Percentiles rank a stretch among this genome's conserved stretches.
phyloP scores from a whole-genome alignment of 148 eudicot species.

The Vaccinium darrowii region DNA sequence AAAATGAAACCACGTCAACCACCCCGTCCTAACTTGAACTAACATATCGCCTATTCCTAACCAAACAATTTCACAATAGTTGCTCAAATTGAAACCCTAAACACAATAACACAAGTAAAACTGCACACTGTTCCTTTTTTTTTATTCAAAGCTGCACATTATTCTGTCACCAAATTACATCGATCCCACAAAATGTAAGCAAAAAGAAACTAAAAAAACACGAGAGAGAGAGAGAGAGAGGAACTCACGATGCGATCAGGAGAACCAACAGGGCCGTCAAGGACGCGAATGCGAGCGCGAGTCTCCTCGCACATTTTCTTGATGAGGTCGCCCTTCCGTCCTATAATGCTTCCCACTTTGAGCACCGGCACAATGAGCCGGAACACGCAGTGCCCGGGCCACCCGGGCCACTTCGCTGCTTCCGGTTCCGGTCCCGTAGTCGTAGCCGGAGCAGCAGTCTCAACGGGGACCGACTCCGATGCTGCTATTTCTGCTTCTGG shows the following conservation, averaged over 20 bases:
- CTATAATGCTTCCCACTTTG: conserved; percentile 66
- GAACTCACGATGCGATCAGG: conserved; percentile 52
- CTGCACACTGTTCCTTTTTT: too few relatives aligned
- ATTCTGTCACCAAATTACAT: background rate
- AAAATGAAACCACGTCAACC: background rate
- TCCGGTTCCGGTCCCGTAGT: background rate
- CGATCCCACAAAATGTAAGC: background rate
- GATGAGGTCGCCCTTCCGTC: conserved; percentile 62
- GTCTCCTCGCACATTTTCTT: conserved; percentile 66
- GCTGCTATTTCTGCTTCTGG: background rate
- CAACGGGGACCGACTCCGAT: background rate
- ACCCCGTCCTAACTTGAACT: background rate
- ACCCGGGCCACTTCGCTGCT: conserved; percentile 49
- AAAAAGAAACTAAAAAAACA: background rate
- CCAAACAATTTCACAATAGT: background rate
- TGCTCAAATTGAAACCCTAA: background rate
- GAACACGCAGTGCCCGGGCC: conserved; percentile 63
- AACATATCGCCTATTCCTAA: background rate
- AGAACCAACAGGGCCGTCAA: conserved; percentile 50
- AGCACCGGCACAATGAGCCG: conserved; percentile 50
- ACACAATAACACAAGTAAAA: background rate
- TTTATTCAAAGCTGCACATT: background rate
- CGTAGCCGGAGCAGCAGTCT: background rate
- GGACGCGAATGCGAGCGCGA: conserved; percentile 53
- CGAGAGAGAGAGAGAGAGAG: background rate